phyloP scores from a whole-genome alignment of 2,329 filamentous ascomycete genomes.

The Coniochaeta ligniaria region DNA sequence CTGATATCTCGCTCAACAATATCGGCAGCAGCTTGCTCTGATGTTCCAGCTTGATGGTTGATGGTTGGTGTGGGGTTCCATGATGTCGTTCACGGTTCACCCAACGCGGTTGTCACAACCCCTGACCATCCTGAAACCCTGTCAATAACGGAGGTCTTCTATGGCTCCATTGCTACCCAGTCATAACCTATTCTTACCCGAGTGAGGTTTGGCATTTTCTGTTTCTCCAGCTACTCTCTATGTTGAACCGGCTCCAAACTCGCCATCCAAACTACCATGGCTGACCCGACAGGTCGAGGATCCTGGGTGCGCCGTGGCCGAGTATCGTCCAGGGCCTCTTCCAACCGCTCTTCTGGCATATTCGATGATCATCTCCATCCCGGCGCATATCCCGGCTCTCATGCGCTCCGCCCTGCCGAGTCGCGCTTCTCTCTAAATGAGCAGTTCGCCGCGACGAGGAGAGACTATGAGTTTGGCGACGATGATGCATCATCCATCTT shows the following conservation, averaged over 20 bases:
- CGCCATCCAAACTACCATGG: background rate
- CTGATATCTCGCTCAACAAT: background rate
- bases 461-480: conserved; percentile 38
- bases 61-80: background rate
- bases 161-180: background rate
- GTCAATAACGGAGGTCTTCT: background rate
- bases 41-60: no score
- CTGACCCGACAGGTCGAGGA: background rate
- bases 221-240: background rate
- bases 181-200: background rate
- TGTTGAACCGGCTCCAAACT: background rate
- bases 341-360: conserved; percentile 1
- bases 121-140: conserved; percentile 1
- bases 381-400: conserved; percentile 6
- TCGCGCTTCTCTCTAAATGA: conserved; percentile 40
- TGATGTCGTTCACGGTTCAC: background rate
- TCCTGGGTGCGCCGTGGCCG: conserved; percentile 1
- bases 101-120: background rate
- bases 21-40: background rate
- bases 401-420: conserved; percentile 24
- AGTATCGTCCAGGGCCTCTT: background rate
- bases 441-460: conserved; percentile 38
- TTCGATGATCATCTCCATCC: conserved; percentile 5
- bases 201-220: background rate
- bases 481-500: conserved; percentile 32